Conservation (phyloP, 2,329 filamentous ascomycete species). For the Xylogone sp. region DNA sequence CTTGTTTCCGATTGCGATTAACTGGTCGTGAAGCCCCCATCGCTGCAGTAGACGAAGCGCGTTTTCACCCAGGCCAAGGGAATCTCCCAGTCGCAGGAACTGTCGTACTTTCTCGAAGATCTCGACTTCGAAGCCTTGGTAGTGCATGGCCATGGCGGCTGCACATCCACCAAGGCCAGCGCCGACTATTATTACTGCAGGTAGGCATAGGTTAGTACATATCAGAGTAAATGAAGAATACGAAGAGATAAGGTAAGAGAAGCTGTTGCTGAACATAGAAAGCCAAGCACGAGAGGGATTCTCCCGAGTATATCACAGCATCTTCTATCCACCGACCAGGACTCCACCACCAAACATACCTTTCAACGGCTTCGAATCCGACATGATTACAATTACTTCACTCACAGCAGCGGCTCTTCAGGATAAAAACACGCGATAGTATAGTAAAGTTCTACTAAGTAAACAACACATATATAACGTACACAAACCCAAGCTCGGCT, state of each 20-base stretch:
- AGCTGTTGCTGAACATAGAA: too few relatives aligned
- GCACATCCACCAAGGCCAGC: conserved; percentile 46
- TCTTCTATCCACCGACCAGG: background rate
- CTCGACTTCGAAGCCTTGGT: conserved; percentile 36
- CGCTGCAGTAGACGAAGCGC: conserved; percentile 40
- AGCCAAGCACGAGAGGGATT: too few relatives aligned
- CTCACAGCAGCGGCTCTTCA: too few relatives aligned
- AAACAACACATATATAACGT: too few relatives aligned
- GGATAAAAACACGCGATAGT: too few relatives aligned
- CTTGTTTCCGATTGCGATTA: conserved; percentile 43
- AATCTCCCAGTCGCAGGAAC: conserved; percentile 42
- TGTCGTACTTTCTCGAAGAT: conserved; percentile 41
- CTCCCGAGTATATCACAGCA: background rate
- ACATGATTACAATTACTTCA: background rate
- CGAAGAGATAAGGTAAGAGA: too few relatives aligned
- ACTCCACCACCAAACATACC: background rate
- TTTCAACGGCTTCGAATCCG: background rate
- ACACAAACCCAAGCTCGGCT: too few relatives aligned
- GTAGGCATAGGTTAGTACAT: background rate
- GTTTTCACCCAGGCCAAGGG: conserved; percentile 42
- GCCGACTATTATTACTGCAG: conserved; percentile 43
- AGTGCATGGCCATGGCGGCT: conserved; percentile 42
- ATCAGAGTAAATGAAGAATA: too few relatives aligned
- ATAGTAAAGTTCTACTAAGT: too few relatives aligned
- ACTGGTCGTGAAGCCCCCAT: conserved; percentile 38